Base-by-base conservation (phyloP, 805 yeast genomes). In the Candida xiaguanensis region DNA sequence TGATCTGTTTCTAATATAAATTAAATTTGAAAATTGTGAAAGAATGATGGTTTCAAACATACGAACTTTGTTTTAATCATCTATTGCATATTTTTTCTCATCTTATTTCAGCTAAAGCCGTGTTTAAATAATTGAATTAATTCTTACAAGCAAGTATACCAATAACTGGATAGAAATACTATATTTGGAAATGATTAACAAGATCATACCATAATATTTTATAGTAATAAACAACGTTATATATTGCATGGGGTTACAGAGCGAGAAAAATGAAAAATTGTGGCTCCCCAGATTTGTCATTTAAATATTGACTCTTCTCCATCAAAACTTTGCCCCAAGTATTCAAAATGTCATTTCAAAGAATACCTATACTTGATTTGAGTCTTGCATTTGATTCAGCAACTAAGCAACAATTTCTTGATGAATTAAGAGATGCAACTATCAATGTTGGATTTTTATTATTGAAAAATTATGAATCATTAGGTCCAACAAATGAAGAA, bases 361-460 rank as follows among this genome's bases (percentile, higher is more conserved):
- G 55, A 19, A 61, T 74, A 25, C 78, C 78, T n/a, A 52, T 69
- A 2, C 43, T 78, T 8, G 81, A 77, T 47, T 54, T 74, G 20
- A 36, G 51, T 3, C 50, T 58, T 33, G 78, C 77, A 1, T 49
- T 56, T n/a, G 56, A 65, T 40, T 67, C 74, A 1, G 51, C 31
- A 0, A 67, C 72, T n/a, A 70, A 65, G 43, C 64, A 67, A 1
- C 54, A 60, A 46, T 65, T 78, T 39, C 58, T 77, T 13, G 57
- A 25, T 41, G 70, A 50, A 40, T 48, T 69, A 32, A 53, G 61
- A 31, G 54, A 71, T 45, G 81, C 82, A 0, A 56, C 78, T n/a
- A 66, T 77, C 39, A 61, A 72, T 23, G 74, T 79, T 14, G 85
- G 85, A 5, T 78, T 78, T 47, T 53, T 79, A 27, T 65, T 76